Conservation (phyloP, 2,329 filamentous ascomycete species). For the Aspergillus sp. region DNA sequence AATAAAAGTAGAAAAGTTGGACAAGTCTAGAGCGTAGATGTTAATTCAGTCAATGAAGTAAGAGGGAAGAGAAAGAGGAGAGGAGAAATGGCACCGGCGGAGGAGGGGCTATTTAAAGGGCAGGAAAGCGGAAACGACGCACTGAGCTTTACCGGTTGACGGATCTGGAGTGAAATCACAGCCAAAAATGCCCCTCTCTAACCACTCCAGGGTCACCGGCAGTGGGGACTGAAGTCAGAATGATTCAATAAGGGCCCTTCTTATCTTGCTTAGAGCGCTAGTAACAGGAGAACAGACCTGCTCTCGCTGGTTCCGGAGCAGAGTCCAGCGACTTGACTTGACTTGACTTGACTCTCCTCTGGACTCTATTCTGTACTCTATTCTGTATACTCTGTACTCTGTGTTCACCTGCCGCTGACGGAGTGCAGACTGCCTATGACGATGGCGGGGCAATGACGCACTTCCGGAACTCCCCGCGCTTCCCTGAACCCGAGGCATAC, state of each 20-base stretch:
- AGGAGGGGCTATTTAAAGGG: background rate
- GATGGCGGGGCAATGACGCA: background rate
- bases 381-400: no score
- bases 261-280: no score
- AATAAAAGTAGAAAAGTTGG: constrained; percentile 2
- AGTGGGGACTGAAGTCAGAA: constrained; percentile 31
- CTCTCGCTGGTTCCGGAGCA: no score
- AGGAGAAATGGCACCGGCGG: background rate
- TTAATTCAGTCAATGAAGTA: background rate
- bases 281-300: no score
- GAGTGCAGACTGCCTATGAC: background rate
- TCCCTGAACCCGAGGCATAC: no score
- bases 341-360: no score
- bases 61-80: background rate
- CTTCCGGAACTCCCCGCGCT: no score
- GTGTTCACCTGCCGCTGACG: background rate
- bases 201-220: constrained; percentile 19
- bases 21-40: no score
- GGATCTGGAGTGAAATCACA: constrained; percentile 10
- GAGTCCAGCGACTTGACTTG: no score
- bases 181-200: constrained; percentile 3
- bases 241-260: constrained; percentile 19
- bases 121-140: constrained; percentile 4
- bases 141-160: constrained; percentile 17
- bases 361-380: no score